phyloP scores from a whole-genome alignment of 1,284 basidiomycete genomes.

The Marasmius oreades region DNA sequence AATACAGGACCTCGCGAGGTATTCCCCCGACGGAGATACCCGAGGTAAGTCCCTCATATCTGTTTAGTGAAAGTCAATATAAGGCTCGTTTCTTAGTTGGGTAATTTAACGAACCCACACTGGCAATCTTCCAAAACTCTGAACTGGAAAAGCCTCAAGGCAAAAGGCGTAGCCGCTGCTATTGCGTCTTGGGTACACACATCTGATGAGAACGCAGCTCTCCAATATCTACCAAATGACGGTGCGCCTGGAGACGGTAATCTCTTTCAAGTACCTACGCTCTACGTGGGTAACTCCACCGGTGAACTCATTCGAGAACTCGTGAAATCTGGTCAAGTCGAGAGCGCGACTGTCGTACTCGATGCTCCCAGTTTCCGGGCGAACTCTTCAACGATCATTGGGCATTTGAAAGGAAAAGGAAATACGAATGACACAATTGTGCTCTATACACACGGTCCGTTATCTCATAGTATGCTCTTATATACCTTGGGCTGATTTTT shows the following conservation, averaged over 20 bases:
- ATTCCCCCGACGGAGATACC: constrained; percentile 18
- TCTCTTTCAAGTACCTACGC: constrained; percentile 23
- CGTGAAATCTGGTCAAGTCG: constrained; percentile 16
- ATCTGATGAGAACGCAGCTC: constrained; percentile 25
- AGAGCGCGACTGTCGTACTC: constrained; percentile 24
- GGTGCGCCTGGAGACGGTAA: constrained; percentile 22
- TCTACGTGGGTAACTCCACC: constrained; percentile 27
- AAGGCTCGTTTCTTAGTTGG: constrained; percentile 16
- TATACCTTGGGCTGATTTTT: not conserved
- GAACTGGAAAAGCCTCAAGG: constrained; percentile 19
- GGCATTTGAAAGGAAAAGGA: constrained; percentile 23
- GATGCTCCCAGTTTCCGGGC: constrained; percentile 22
- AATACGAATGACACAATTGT: constrained; percentile 23
- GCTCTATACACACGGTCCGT: constrained; percentile 26
- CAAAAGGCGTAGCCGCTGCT: constrained; percentile 20
- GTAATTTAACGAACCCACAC: constrained; percentile 27
- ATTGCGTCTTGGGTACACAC: constrained; percentile 26
- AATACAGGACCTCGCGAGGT: constrained; percentile 20
- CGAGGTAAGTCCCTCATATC: constrained; percentile 6
- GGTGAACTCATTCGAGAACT: constrained; percentile 23
- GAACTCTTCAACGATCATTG: constrained; percentile 21
- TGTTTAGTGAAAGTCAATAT: not conserved
- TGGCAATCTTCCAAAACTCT: constrained; percentile 26
- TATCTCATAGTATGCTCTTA: not conserved
- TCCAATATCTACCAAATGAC: constrained; percentile 27